Base-by-base conservation (phyloP, 116 monocot species). In the Zostera marina region DNA sequence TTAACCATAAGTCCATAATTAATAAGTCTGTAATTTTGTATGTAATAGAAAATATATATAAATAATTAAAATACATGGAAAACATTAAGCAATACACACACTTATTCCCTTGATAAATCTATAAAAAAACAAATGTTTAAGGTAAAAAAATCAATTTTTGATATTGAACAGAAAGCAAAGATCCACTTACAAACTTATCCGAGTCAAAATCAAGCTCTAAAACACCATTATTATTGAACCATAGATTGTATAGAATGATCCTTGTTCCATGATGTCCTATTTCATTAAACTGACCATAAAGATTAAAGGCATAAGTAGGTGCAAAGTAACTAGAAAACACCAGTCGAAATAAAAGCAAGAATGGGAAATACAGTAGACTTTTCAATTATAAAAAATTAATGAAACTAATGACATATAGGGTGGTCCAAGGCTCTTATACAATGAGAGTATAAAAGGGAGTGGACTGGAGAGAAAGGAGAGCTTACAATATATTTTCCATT, bases 201-300 rank as follows among this genome's bases (percentile, higher is more conserved):
- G 81, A 74, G 45, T 76, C 66, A 69, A 92, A 92, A 70, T 92
- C 79, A 55, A 92, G 81, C 74, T 92, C 92, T 74, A 78, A 65
- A 63, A 68, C 62, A 39, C 87, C 87, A 62, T 81, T 76, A 68
- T 84, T 83, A 64, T 83, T 87, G 47, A 67, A 54, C 92, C 92
- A 92, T 17, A 92, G 70, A 67, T 92, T 92, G 74, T 69, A 92
- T 10, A 92, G 68, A n/a, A 92, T 67, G 59, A 92, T 61, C 64
- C 73, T 92, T 44, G 92, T 92, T 16, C 92, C 92, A 72, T 74
- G 73, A 39, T 56, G 40, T 44, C 81, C 79, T 67, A 92, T 76
- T 56, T 78, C 76, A 76, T 76, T 59, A 72, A 92, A 92, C 92
- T 92, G 81, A 53, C 54, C 61, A 81, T 65, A 0, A 43, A 64